phyloP scores from a whole-genome alignment of 73 alveolate genomes.

The Paramecium caudatum region DNA sequence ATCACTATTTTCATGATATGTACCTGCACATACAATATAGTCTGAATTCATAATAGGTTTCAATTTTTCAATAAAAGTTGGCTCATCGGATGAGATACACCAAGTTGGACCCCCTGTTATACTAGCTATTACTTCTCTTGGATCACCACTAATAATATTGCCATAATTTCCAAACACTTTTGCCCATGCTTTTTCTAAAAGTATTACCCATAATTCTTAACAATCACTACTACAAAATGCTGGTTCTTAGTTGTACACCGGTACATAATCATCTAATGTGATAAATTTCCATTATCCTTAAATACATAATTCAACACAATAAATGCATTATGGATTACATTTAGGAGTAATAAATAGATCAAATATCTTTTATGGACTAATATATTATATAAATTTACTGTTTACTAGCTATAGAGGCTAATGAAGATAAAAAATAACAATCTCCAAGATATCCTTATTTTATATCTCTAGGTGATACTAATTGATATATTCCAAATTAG shows the following conservation, averaged over 20 bases:
- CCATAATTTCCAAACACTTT: slow-evolving; percentile 96
- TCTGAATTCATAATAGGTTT: slow-evolving; percentile 77
- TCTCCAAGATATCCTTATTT: slow-evolving; percentile 89
- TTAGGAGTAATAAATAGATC: slow-evolving; percentile 82
- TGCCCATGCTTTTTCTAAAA: slow-evolving; percentile 99
- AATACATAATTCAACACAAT: slow-evolving; percentile 89
- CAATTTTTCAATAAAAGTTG: slow-evolving; percentile 84
- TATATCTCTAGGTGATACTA: slow-evolving; percentile 86
- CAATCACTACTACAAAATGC: slow-evolving; percentile 92
- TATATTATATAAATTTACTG: slow-evolving; percentile 75
- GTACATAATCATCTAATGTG: slow-evolving; percentile 95
- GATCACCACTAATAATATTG: slow-evolving; percentile 89
- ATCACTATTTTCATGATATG: slow-evolving; percentile 74
- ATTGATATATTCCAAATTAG: slow-evolving; percentile 72
- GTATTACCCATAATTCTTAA: slow-evolving; percentile 96
- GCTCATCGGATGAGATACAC: slow-evolving; percentile 82
- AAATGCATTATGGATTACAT: slow-evolving; percentile 85
- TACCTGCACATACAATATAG: slow-evolving; percentile 88
- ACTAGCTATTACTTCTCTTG: slow-evolving; percentile 89
- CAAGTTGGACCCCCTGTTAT: slow-evolving; percentile 95
- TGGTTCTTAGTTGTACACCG: slow-evolving; percentile 81
- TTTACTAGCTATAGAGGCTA: slow-evolving; percentile 88
- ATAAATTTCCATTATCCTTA: slow-evolving; percentile 88
- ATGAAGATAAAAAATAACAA: slow-evolving; percentile 88
- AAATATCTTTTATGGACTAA: slow-evolving; percentile 11